Evolutionary conservation across 768 basidiomycete species (phyloP).

Genomic region (Daedalea quercina): DNA sequence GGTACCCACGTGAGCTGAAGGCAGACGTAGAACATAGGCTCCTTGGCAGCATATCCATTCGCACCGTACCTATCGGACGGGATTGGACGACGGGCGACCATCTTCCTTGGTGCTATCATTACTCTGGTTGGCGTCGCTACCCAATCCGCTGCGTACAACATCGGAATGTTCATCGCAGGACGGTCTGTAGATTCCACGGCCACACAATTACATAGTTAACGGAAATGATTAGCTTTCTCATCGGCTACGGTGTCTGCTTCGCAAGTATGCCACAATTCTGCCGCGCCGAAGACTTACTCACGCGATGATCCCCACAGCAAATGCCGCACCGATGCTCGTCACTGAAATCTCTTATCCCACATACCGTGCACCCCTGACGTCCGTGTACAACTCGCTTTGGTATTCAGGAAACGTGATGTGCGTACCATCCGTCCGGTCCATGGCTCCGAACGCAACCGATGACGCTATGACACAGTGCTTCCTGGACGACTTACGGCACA

Average conservation of each 20-base stretch:
- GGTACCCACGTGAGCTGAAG: background rate
- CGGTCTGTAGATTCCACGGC: constrained; percentile 20
- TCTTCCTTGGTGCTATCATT: constrained; percentile 32
- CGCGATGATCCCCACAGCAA: constrained; percentile 12
- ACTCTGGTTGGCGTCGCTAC: constrained; percentile 32
- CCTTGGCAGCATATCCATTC: constrained; percentile 32
- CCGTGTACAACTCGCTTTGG: constrained; percentile 39
- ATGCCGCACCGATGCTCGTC: constrained; percentile 42
- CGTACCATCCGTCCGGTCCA: constrained; percentile 6
- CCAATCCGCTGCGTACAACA: constrained; percentile 32
- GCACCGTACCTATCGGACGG: constrained; percentile 34
- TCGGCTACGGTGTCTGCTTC: constrained; percentile 39
- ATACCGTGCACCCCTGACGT: constrained; percentile 39
- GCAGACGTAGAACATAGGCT: constrained; percentile 30
- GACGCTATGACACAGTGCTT: background rate
- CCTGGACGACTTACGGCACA: constrained; percentile 32
- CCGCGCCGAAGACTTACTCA: background rate
- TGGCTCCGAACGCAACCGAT: background rate
- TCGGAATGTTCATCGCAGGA: constrained; percentile 39
- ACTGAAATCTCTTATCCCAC: constrained; percentile 46
- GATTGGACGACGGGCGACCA: constrained; percentile 30
- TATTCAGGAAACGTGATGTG: constrained; percentile 31
- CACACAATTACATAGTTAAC: background rate
- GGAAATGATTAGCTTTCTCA: constrained; percentile 22
- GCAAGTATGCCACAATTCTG: constrained; percentile 10